phyloP scores from a whole-genome alignment of 495 filamentous ascomycete genomes.

The Alectoria sarmentosa region DNA sequence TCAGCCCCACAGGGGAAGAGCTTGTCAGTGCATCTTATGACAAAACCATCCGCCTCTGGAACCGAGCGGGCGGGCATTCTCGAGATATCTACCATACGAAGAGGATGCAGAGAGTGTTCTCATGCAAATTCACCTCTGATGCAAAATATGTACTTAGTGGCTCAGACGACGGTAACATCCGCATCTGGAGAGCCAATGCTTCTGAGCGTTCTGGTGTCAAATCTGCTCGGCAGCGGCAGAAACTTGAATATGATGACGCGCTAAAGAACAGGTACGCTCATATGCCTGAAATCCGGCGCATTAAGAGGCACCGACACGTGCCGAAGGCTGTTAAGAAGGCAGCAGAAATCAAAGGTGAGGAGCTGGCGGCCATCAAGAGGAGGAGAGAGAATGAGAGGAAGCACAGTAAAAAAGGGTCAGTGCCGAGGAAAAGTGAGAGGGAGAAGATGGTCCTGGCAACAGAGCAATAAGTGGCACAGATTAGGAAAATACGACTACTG shows the following conservation, averaged over 20 bases:
- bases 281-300: constrained; percentile 93
- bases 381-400: constrained; percentile 90
- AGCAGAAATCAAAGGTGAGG: constrained; percentile 89
- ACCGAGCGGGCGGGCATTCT: constrained; percentile 70
- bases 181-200: constrained; percentile 88
- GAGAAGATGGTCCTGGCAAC: constrained; percentile 84
- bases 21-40: constrained; percentile 90
- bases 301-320: constrained; percentile 82
- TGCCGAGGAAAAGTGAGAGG: constrained; percentile 71
- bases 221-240: constrained; percentile 70
- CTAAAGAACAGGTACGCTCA: constrained; percentile 80
- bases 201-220: constrained; percentile 79
- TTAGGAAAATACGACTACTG: background rate
- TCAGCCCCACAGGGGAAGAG: constrained; percentile 89
- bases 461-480: constrained; percentile 35
- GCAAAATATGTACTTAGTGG: constrained; percentile 80
- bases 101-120: constrained; percentile 96
- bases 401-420: constrained; percentile 69
- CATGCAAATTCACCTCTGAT: constrained; percentile 75
- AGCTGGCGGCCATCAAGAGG: constrained; percentile 78
- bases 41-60: constrained; percentile 71
- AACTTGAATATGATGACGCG: constrained; percentile 87
- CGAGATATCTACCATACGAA: constrained; percentile 96
- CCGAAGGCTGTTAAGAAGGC: constrained; percentile 97
- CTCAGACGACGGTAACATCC: constrained; percentile 87